phyloP scores from a whole-genome alignment of 805 yeast species.

The Isabelozyma pseudorhagii region DNA sequence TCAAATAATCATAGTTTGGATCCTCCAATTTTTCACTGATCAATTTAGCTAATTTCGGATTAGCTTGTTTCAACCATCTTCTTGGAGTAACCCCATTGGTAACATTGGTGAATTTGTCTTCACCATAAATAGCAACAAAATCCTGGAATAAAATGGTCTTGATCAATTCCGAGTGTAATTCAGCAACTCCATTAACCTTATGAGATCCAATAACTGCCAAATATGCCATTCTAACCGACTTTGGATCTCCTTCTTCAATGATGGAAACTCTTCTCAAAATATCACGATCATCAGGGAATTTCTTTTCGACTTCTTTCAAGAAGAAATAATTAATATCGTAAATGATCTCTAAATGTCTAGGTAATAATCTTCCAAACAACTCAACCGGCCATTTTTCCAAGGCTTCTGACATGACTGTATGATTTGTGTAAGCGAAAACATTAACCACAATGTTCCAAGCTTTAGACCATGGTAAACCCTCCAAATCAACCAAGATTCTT shows the following conservation, averaged over 20 bases:
- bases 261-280: constrained; percentile 71
- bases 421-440: constrained; percentile 91
- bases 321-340: constrained; percentile 81
- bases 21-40: constrained; percentile 66
- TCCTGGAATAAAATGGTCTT: constrained; percentile 87
- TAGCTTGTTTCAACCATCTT: constrained; percentile 94
- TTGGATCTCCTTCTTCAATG: constrained; percentile 77
- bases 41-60: constrained; percentile 73
- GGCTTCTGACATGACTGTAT: constrained; percentile 93
- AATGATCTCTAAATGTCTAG: constrained; percentile 88
- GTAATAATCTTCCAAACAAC: constrained; percentile 71
- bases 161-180: constrained; percentile 86
- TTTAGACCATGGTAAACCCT: constrained; percentile 72
- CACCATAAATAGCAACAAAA: constrained; percentile 79
- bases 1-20: constrained; percentile 60
- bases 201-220: constrained; percentile 91
- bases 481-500: constrained; percentile 80
- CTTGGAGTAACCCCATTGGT: constrained; percentile 96
- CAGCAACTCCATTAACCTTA: constrained; percentile 94
- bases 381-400: constrained; percentile 94
- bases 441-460: constrained; percentile 83
- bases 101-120: constrained; percentile 82
- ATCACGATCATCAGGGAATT: constrained; percentile 72
- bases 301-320: constrained; percentile 68
- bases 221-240: constrained; percentile 88